Evolutionary conservation across 1,284 basidiomycete species (phyloP).

Genomic region (Ustilago bromivora): DNA sequence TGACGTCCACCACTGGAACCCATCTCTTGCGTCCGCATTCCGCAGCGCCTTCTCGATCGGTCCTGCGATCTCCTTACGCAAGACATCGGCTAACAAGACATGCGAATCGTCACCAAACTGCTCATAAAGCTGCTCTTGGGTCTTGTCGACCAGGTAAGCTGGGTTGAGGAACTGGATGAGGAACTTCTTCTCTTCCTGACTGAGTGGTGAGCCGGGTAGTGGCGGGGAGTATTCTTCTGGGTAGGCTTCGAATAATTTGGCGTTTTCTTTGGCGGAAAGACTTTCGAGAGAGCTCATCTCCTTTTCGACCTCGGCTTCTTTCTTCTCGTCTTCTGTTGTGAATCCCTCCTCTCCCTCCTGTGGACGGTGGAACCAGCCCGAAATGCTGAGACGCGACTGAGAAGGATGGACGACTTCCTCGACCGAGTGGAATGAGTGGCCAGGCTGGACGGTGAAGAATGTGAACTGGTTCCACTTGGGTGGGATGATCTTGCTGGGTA

Average conservation of each 20-base stretch:
- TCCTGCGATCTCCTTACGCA: slow-evolving; percentile 60
- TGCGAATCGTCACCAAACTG: slow-evolving; percentile 90
- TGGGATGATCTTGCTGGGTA: slow-evolving; percentile 62
- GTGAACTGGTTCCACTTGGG: slow-evolving; percentile 92
- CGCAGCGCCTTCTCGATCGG: slow-evolving; percentile 58
- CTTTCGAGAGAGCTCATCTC: slow-evolving; percentile 62
- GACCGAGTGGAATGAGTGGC: slow-evolving; percentile 94
- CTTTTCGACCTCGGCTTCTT: slow-evolving; percentile 60
- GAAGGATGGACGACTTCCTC: slow-evolving; percentile 79
- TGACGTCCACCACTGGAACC: slow-evolving; percentile 64
- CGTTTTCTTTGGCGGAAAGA: slow-evolving; percentile 77
- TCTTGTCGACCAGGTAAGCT: slow-evolving; percentile 85
- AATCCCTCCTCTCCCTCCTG: slow-evolving; percentile 92
- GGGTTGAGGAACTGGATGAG: slow-evolving; percentile 82
- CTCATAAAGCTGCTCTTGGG: slow-evolving; percentile 81
- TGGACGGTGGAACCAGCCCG: slow-evolving; percentile 91
- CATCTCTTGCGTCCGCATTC: slow-evolving; percentile 76
- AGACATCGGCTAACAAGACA: slow-evolving; percentile 75
- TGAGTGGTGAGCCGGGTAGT: slow-evolving; percentile 63
- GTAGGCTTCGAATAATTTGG: slow-evolving; percentile 75
- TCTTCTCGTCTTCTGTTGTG: slow-evolving; percentile 74
- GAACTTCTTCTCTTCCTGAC: slow-evolving; percentile 60
- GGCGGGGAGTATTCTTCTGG: slow-evolving; percentile 49
- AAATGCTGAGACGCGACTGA: slow-evolving; percentile 78
- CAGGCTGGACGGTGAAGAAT: slow-evolving; percentile 88